Evolutionary conservation across 2,329 filamentous ascomycete species (phyloP).

Genomic region (Chaetomiaceae sp.): DNA sequence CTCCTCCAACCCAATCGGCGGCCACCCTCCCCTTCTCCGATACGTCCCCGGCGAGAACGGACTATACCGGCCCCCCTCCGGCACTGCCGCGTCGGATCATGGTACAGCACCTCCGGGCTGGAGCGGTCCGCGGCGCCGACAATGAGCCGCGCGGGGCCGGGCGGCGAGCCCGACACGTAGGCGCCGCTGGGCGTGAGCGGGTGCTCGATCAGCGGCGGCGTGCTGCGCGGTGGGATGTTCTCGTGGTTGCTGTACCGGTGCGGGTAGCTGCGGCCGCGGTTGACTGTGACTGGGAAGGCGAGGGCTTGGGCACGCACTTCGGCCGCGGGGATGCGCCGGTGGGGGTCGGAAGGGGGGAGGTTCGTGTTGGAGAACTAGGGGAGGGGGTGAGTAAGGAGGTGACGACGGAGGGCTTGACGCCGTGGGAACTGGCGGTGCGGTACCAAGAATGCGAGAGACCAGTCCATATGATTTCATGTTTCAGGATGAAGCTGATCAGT

Average conservation of each 20-base stretch:
- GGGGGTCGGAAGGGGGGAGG: not conserved
- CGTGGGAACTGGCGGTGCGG: too few species aligned
- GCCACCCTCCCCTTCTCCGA: not conserved
- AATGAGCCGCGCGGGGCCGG: not conserved
- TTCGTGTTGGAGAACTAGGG: not conserved
- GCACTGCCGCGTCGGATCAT: not conserved
- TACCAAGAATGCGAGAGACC: too few species aligned
- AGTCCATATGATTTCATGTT: too few species aligned
- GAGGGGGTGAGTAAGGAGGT: not conserved
- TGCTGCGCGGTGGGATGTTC: not conserved
- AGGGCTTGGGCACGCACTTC: not conserved
- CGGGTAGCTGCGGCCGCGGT: not conserved
- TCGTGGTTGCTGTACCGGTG: not conserved
- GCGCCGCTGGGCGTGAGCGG: not conserved
- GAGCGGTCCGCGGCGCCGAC: not conserved
- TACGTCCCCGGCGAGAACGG: not conserved
- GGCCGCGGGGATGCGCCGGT: not conserved
- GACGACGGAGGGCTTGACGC: not conserved
- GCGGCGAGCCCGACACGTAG: not conserved
- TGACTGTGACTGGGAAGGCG: not conserved
- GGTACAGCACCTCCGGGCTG: not conserved
- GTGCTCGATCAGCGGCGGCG: not conserved
- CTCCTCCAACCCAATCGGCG: not conserved
- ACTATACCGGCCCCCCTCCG: not conserved
- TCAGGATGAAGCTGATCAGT: too few species aligned